phyloP scores from a whole-genome alignment of 2,329 filamentous ascomycete species.

The Stemphylium beticola region DNA sequence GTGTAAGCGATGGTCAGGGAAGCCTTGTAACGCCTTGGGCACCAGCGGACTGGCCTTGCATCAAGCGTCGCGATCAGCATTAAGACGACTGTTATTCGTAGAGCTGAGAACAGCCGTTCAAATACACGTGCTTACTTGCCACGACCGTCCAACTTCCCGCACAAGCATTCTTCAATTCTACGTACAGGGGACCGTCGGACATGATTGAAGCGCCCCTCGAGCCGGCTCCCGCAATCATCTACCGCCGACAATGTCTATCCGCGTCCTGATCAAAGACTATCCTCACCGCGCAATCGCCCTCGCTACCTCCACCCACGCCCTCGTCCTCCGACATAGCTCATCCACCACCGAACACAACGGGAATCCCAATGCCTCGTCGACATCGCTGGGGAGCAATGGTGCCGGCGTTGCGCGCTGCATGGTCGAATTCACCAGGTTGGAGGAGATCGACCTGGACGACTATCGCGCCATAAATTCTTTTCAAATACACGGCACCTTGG shows the following conservation, averaged over 20 bases:
- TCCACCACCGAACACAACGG: constrained; percentile 61
- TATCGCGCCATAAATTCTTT: constrained; percentile 78
- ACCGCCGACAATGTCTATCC: constrained; percentile 58
- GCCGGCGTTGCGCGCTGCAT: constrained; percentile 68
- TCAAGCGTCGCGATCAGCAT: constrained; percentile 22
- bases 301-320: constrained; percentile 75
- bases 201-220: constrained; percentile 26
- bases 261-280: constrained; percentile 83
- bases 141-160: constrained; percentile 13
- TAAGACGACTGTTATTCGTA: constrained; percentile 18
- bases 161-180: constrained; percentile 1
- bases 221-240: constrained; percentile 14
- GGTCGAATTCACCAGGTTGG: constrained; percentile 78
- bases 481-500: constrained; percentile 83
- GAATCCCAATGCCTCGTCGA: constrained; percentile 64
- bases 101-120: constrained; percentile 23
- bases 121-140: constrained; percentile 34
- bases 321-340: constrained; percentile 82
- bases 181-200: constrained; percentile 16
- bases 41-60: constrained; percentile 21
- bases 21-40: constrained; percentile 24
- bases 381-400: constrained; percentile 54
- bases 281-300: constrained; percentile 88
- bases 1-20: constrained; percentile 19
- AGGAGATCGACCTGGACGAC: constrained; percentile 71